Evolutionary conservation across 2,329 filamentous ascomycete genomes (phyloP).

Genomic region (Phaeophleospora eucalypticola): DNA sequence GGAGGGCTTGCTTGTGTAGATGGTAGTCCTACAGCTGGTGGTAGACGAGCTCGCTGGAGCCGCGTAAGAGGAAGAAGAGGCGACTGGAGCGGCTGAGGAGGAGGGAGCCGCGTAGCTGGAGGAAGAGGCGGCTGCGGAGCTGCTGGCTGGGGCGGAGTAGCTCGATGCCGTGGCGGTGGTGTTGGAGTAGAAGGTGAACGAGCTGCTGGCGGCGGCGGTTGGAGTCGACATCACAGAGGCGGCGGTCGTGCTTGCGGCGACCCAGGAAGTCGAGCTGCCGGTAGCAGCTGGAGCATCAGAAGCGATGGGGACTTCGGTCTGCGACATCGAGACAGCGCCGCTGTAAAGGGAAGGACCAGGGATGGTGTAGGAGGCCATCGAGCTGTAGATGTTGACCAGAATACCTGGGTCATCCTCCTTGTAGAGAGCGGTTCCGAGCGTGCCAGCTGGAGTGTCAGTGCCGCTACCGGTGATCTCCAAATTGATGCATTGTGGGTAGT

Average conservation of each 20-base stretch:
- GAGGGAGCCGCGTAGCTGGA: background rate
- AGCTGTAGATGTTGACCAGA: conserved; percentile 55
- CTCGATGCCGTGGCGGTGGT: conserved; percentile 1
- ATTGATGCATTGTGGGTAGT: conserved; percentile 52
- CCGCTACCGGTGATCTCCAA: conserved; percentile 55
- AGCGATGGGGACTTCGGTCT: conserved; percentile 10
- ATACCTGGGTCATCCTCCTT: conserved; percentile 56
- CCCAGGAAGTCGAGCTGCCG: conserved; percentile 5
- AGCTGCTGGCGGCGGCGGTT: background rate
- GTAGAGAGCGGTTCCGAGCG: conserved; percentile 53
- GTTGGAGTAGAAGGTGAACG: conserved; percentile 1
- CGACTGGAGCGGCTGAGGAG: background rate
- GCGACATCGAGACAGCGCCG: conserved; percentile 6
- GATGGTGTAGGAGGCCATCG: conserved; percentile 45
- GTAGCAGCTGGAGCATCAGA: background rate
- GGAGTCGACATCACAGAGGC: background rate
- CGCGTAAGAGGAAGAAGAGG: background rate
- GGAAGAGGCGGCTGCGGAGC: too few species aligned
- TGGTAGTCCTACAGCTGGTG: too few species aligned
- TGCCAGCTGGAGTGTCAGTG: conserved; percentile 47
- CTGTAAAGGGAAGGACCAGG: conserved; percentile 45
- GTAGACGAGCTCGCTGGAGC: too few species aligned
- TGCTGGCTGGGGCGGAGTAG: conserved; percentile 2
- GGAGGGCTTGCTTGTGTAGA: too few species aligned
- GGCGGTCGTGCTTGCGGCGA: conserved; percentile 5